Conservation (phyloP, 257 asterid genomes). For the Solanum virginianum region DNA sequence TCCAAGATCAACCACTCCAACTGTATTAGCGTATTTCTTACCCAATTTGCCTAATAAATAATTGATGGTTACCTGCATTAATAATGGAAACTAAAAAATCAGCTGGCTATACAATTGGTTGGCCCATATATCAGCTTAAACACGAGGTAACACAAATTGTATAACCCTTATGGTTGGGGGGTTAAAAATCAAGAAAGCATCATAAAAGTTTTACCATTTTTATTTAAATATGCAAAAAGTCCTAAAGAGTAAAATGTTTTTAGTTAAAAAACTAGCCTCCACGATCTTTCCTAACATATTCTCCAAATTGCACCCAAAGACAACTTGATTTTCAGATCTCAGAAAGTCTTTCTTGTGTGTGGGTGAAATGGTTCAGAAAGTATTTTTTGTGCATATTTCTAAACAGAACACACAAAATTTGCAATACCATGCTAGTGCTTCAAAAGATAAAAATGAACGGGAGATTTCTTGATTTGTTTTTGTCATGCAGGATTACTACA, state of each 20-base stretch:
- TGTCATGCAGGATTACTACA: not conserved
- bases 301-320: not conserved
- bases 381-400: not conserved
- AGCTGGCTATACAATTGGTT: not conserved
- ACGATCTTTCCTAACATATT: not conserved
- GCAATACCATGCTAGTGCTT: not conserved
- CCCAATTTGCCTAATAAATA: slow-evolving; percentile 51
- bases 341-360: not conserved
- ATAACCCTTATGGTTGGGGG: not conserved
- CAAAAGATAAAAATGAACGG: not conserved
- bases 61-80: slow-evolving; percentile 50
- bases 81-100: not conserved
- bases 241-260: not conserved
- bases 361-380: not conserved
- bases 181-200: not conserved
- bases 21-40: slow-evolving; percentile 30
- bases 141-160: not conserved
- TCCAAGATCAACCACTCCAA: slow-evolving; percentile 68
- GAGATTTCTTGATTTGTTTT: not conserved
- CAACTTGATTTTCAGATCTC: not conserved
- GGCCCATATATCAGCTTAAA: not conserved
- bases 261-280: not conserved
- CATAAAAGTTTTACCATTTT: not conserved
- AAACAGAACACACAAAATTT: not conserved
- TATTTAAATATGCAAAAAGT: not conserved